These are phyloP conservation scores for Gliomastix tumulicola DNA, from an alignment of 2,329 filamentous ascomycete species.

Conservation along the genomic window DNA sequence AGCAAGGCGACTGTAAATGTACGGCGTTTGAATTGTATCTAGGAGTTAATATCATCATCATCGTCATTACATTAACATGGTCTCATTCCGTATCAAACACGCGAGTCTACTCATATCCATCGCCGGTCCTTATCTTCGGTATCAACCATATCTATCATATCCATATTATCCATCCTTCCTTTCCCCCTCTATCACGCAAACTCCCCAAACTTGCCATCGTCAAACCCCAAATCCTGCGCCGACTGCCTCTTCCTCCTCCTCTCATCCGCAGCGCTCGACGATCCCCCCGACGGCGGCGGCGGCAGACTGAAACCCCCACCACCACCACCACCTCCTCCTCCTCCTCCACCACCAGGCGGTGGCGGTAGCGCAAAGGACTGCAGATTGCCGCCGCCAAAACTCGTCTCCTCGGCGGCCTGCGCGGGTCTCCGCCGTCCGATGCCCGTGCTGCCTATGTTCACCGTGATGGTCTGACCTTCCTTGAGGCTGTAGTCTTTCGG, in stretches of 20 bases:
- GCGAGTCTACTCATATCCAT: too few species aligned
- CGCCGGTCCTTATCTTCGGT: too few species aligned
- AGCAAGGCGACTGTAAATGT: too few species aligned
- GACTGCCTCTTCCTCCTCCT: constrained; percentile 53
- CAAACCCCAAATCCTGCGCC: constrained; percentile 66
- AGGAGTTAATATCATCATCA: too few species aligned
- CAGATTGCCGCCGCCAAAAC: constrained; percentile 16
- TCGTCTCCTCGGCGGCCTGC: constrained; percentile 12
- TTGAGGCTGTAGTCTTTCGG: constrained; percentile 75
- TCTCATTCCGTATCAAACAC: too few species aligned
- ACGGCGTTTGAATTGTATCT: too few species aligned
- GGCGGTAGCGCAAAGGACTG: constrained; percentile 68
- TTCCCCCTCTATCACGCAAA: constrained; percentile 45
- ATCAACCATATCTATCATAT: too few species aligned
- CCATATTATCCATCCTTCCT: background rate
- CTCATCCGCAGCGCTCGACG: constrained; percentile 52
- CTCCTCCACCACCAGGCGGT: constrained; percentile 47
- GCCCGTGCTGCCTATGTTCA: constrained; percentile 58
- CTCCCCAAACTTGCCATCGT: constrained; percentile 84
- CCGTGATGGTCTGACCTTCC: constrained; percentile 81
- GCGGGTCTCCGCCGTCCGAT: constrained; percentile 42
- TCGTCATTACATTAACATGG: too few species aligned
- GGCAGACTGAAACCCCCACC: constrained; percentile 48
- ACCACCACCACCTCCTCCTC: constrained; percentile 16
- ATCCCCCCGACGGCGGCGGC: constrained; percentile 58